Evolutionary conservation across 352 stramenopile species (phyloP).

Genomic region (Pythium diclinum): DNA sequence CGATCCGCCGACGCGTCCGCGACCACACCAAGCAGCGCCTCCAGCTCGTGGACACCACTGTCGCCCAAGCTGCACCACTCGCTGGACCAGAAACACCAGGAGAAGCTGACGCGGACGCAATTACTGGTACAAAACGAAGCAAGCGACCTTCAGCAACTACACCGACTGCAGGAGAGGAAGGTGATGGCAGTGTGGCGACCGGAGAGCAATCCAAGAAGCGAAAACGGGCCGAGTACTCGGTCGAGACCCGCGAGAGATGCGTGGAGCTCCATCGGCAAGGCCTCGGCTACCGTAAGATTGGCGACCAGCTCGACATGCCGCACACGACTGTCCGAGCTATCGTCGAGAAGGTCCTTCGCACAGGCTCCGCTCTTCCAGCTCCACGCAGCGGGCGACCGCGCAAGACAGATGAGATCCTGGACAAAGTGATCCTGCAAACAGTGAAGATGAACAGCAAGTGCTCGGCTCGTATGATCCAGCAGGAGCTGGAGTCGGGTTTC

Average conservation of each 20-base stretch:
- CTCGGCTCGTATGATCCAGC: conserved; percentile 56
- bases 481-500: conserved; percentile 43
- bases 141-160: background rate
- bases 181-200: background rate
- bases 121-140: background rate
- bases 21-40: conserved; percentile 47
- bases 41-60: background rate
- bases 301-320: conserved; percentile 56
- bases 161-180: background rate
- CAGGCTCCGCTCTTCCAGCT: conserved; percentile 42
- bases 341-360: conserved; percentile 58
- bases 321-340: conserved; percentile 73
- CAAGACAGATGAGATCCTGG: conserved; percentile 63
- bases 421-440: conserved; percentile 62
- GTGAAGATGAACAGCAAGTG: conserved; percentile 57
- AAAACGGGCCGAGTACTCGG: conserved; percentile 57
- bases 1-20: conserved; percentile 50
- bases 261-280: conserved; percentile 49
- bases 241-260: conserved; percentile 54
- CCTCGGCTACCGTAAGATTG: conserved; percentile 58
- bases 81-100: background rate
- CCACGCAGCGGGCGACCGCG: conserved; percentile 54
- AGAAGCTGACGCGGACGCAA: background rate
- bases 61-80: background rate
- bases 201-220: conserved; percentile 12